Conservation (phyloP, 1,284 basidiomycete genomes). For the Laetiporus sulphureus region DNA sequence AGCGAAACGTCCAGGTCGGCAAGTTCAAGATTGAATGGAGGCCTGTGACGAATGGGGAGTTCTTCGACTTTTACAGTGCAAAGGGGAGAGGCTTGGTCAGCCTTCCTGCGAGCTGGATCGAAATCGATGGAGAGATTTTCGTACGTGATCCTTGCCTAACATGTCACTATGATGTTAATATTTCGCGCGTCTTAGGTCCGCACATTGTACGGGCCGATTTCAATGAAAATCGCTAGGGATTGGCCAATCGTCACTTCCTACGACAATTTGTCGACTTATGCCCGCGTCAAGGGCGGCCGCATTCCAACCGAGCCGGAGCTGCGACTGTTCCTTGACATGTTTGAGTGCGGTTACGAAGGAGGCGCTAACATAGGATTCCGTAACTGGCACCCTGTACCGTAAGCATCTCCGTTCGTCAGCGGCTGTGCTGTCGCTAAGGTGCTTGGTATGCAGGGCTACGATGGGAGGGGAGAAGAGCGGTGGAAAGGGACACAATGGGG, state of each 20-base stretch:
- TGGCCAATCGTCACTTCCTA: conserved; percentile 90
- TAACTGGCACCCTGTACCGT: conserved; percentile 93
- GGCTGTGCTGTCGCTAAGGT: neutral
- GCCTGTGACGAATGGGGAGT: conserved; percentile 83
- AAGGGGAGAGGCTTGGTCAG: conserved; percentile 33
- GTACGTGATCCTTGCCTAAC: too few relatives aligned
- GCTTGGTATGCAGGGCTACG: conserved; percentile 42
- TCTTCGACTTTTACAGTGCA: conserved; percentile 49
- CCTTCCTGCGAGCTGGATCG: conserved; percentile 67
- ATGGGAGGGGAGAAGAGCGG: conserved; percentile 41
- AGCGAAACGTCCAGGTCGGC: conserved; percentile 47
- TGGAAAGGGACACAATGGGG: conserved; percentile 79
- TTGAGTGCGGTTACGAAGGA: conserved; percentile 61
- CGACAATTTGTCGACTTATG: conserved; percentile 75
- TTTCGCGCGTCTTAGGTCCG: conserved; percentile 70
- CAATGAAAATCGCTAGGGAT: conserved; percentile 65
- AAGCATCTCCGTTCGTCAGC: conserved; percentile 26
- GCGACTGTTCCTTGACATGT: conserved; percentile 70
- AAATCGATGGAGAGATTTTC: conserved; percentile 40
- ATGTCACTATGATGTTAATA: too few relatives aligned
- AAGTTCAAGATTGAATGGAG: conserved; percentile 75
- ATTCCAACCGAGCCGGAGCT: conserved; percentile 90
- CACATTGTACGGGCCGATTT: conserved; percentile 83
- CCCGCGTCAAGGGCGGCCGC: conserved; percentile 80
- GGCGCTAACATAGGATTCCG: conserved; percentile 82